Percentiles rank a stretch among this genome's conserved stretches.
These are phyloP conservation scores for Colletotrichum lupini DNA, from an alignment of 2,329 filamentous ascomycete species.

Conservation along the genomic window DNA sequence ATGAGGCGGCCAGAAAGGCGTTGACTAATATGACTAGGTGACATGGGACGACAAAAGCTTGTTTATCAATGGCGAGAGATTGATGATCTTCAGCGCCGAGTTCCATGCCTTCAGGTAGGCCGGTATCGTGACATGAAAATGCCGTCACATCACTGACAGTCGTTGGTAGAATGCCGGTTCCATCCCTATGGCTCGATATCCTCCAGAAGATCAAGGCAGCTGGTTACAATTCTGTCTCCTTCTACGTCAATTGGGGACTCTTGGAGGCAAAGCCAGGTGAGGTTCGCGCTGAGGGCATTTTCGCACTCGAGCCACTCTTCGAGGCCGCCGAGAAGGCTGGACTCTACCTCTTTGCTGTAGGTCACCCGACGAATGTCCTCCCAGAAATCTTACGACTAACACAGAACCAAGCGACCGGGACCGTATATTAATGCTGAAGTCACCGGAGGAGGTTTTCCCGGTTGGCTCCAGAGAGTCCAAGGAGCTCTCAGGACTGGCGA, in stretches of 20 bases:
- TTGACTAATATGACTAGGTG: slow-evolving; percentile 44
- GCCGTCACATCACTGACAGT: too few species aligned
- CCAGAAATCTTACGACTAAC: background rate
- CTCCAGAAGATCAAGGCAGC: slow-evolving; percentile 81
- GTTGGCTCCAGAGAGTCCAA: slow-evolving; percentile 74
- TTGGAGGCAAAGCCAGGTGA: slow-evolving; percentile 75
- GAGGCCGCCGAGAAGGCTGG: slow-evolving; percentile 73
- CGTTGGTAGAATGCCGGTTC: slow-evolving; percentile 43
- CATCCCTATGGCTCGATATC: slow-evolving; percentile 67
- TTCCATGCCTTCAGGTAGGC: slow-evolving; percentile 66
- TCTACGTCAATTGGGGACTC: slow-evolving; percentile 79
- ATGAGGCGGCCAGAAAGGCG: background rate
- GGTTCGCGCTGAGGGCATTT: slow-evolving; percentile 74
- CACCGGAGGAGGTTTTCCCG: slow-evolving; percentile 77
- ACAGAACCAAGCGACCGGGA: slow-evolving; percentile 56
- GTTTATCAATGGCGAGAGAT: slow-evolving; percentile 72
- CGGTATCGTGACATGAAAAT: too few species aligned
- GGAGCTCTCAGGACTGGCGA: slow-evolving; percentile 68
- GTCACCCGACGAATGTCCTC: background rate
- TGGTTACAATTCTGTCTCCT: slow-evolving; percentile 77
- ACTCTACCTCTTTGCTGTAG: slow-evolving; percentile 73
- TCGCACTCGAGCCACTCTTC: slow-evolving; percentile 76
- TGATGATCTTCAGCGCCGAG: slow-evolving; percentile 75
- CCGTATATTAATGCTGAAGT: slow-evolving; percentile 79
- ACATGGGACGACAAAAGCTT: slow-evolving; percentile 77